These are phyloP conservation scores for Cubamyces sp. DNA, from an alignment of 768 basidiomycete species.

Conservation along the genomic window DNA sequence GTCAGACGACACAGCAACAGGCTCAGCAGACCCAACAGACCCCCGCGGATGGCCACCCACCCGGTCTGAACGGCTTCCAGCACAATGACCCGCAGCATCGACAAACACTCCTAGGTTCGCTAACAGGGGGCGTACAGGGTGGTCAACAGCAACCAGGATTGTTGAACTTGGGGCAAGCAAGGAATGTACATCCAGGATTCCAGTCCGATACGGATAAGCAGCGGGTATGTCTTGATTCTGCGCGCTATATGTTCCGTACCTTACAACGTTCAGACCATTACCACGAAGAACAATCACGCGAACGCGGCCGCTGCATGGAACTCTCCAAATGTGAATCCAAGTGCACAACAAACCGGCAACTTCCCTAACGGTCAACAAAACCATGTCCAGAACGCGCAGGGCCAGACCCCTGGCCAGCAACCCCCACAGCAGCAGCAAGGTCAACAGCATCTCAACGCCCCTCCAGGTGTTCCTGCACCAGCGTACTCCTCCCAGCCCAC, in stretches of 20 bases:
- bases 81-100: constrained; percentile 55
- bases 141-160: constrained; percentile 56
- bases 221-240: constrained; percentile 54
- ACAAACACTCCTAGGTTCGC: constrained; percentile 57
- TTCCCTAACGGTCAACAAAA: constrained; percentile 51
- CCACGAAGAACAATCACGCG: constrained; percentile 48
- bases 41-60: constrained; percentile 58
- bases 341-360: constrained; percentile 32
- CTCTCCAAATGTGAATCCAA: constrained; percentile 54
- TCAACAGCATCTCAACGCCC: constrained; percentile 56
- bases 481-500: constrained; percentile 43
- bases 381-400: constrained; percentile 27
- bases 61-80: constrained; percentile 73
- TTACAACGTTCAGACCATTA: constrained; percentile 27
- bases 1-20: constrained; percentile 48
- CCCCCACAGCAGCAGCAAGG: constrained; percentile 40
- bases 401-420: constrained; percentile 30
- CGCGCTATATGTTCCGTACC: background rate
- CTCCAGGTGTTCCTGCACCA: constrained; percentile 51
- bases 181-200: constrained; percentile 42
- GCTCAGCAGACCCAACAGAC: constrained; percentile 36
- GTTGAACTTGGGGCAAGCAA: constrained; percentile 53
- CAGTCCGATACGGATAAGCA: constrained; percentile 70
- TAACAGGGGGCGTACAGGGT: constrained; percentile 42
- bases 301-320: constrained; percentile 58